Conservation (phyloP, 2,329 filamentous ascomycete genomes). For the Pestalotiopsis sp. region DNA sequence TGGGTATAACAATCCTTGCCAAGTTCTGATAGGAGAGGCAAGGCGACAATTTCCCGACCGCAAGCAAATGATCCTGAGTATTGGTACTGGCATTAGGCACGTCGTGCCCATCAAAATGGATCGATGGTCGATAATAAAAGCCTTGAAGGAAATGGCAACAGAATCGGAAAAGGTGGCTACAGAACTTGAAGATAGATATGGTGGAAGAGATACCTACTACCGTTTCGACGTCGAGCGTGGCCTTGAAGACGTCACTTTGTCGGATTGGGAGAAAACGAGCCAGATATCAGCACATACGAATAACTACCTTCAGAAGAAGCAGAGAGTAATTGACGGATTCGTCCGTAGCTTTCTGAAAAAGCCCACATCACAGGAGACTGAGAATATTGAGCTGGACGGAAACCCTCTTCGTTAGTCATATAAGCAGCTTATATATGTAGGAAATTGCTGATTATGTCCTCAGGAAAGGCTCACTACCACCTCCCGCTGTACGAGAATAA, state of each 20-base stretch:
- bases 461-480: neutral
- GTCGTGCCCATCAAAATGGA: conserved; percentile 20
- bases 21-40: conserved; percentile 32
- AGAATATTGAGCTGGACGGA: neutral
- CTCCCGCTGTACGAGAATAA: neutral
- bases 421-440: neutral
- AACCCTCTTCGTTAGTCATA: neutral
- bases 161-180: conserved; percentile 23
- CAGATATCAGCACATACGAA: conserved; percentile 24
- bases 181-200: conserved; percentile 14
- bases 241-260: conserved; percentile 26
- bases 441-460: neutral
- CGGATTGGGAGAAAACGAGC: conserved; percentile 28
- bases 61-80: conserved; percentile 21
- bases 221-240: conserved; percentile 32
- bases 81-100: conserved; percentile 29
- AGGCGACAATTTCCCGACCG: conserved; percentile 22
- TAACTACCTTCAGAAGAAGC: conserved; percentile 22
- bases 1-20: conserved; percentile 36
- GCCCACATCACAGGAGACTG: neutral
- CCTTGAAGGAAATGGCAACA: conserved; percentile 23
- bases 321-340: conserved; percentile 21
- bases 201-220: conserved; percentile 23
- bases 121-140: neutral
- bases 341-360: neutral